Percentiles rank a stretch among this genome's conserved stretches.
These are phyloP conservation scores for Odontarrhena argentea DNA, from an alignment of 345 rosid species.

Conservation along the genomic window DNA sequence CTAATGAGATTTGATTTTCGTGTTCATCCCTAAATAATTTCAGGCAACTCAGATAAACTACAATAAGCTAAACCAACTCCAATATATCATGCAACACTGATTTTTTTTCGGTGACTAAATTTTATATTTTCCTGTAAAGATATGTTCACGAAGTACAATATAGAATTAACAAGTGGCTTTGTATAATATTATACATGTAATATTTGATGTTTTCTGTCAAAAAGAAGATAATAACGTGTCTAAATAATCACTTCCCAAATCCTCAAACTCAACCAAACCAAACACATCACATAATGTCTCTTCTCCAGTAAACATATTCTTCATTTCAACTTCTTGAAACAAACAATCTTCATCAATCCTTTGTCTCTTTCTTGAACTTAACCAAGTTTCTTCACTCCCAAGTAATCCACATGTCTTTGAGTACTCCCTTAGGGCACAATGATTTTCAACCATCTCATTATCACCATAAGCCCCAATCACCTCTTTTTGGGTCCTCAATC, in stretches of 20 bases:
- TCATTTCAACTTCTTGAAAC: slow-evolving; percentile 42
- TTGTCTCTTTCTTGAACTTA: slow-evolving; percentile 36
- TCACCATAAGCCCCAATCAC: not conserved
- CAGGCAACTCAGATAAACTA: no score
- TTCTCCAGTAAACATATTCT: slow-evolving; percentile 39
- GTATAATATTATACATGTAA: not conserved
- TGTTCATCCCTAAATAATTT: no score
- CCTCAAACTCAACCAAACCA: slow-evolving; percentile 63
- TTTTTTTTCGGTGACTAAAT: no score
- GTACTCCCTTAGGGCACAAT: not conserved
- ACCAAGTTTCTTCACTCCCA: slow-evolving; percentile 30
- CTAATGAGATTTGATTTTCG: no score
- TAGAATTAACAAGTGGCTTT: not conserved
- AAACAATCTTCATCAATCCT: slow-evolving; percentile 5
- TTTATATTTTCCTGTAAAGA: no score
- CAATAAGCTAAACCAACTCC: no score
- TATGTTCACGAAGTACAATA: not conserved
- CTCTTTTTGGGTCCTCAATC: slow-evolving; percentile 11
- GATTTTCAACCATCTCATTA: slow-evolving; percentile 23
- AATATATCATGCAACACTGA: no score
- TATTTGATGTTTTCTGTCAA: slow-evolving; percentile 32
- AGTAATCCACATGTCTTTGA: slow-evolving; percentile 14
- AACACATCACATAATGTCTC: slow-evolving; percentile 38
- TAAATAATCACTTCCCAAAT: slow-evolving; percentile 72
- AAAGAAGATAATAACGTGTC: slow-evolving; percentile 63